Base-by-base conservation (phyloP, 768 basidiomycete genomes). In the Phlegmacium glaucopus region DNA sequence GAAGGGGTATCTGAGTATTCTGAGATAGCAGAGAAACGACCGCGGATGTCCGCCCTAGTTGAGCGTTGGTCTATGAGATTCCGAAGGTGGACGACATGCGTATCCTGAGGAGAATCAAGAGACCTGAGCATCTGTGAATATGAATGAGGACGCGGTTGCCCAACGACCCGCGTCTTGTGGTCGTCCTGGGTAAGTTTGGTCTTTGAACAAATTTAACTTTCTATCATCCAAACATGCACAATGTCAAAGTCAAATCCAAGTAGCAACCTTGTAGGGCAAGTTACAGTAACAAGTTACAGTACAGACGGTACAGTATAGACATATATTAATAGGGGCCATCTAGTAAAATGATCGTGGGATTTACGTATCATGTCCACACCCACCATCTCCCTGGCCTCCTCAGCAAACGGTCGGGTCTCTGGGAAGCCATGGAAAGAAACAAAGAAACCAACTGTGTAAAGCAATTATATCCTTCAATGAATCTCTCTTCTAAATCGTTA, bases 1-100 rank as follows among this genome's bases (percentile, higher is more conserved):
- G 85, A 87, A 54, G 83, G 83, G 45, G 85, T 78, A 64, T 87
- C 84, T 36, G 79, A 72, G 48, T 73, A 74, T 53, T 84, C 75
- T 17, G 83, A 76, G 56, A 77, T 61, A 45, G 82, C 73, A 40
- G 79, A 76, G 56, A 76, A 75, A 42, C 74, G 78, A 61, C 65
- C 67, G 62, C 68, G 68, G 49, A 70, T 48, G 62, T 74, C 72
- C n/a, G 77, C 71, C 51, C 76, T 76, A 49, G 74, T 66, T 15
- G 72, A 63, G 50, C 77, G 77, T 58, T 78, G 75, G 66, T 80
- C 80, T 52, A 80, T 71, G 44, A 83, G 74, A 42, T 57, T 60
- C 49, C 73, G 67, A 52, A 80, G 59, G 56, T 77, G 74, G 65
- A 72, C 70, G 55, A 80, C 71, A 54, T 74, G 63, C 45, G 65